phyloP scores from a whole-genome alignment of 768 basidiomycete genomes.

The Rossbeevera mucosa region DNA sequence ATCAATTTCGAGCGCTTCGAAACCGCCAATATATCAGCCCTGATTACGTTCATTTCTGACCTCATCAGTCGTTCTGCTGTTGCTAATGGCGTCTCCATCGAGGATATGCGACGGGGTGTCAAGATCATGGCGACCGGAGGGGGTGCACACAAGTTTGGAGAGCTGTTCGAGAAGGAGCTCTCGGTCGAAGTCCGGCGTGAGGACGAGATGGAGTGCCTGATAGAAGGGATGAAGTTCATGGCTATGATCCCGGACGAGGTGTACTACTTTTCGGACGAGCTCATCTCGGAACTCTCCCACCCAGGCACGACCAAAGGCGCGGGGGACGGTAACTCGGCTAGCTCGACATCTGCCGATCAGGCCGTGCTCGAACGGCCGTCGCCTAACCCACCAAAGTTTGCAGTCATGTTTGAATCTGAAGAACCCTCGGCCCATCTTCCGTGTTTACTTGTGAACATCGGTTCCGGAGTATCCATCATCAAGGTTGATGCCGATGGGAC shows the following conservation, averaged over 20 bases:
- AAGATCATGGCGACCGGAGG: constrained; percentile 99
- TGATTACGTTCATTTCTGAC: constrained; percentile 80
- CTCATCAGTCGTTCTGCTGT: constrained; percentile 83
- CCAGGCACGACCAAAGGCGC: constrained; percentile 18
- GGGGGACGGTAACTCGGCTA: background rate
- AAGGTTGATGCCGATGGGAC: constrained; percentile 93
- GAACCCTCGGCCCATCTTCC: constrained; percentile 85
- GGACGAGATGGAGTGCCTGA: constrained; percentile 99
- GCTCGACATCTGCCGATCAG: constrained; percentile 10
- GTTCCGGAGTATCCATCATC: constrained; percentile 95
- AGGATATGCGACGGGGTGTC: constrained; percentile 87
- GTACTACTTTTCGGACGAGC: constrained; percentile 97
- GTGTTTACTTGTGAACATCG: constrained; percentile 96
- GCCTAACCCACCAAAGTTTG: constrained; percentile 84
- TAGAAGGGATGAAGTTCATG: constrained; percentile 94
- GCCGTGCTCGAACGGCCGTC: constrained; percentile 71
- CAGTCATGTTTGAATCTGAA: constrained; percentile 80
- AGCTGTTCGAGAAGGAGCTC: constrained; percentile 67
- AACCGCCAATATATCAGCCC: constrained; percentile 80
- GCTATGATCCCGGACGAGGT: constrained; percentile 95
- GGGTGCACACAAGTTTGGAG: constrained; percentile 92
- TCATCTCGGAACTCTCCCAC: constrained; percentile 66
- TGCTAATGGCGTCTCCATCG: constrained; percentile 81
- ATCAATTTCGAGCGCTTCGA: constrained; percentile 98
- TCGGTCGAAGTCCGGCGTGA: constrained; percentile 84